Evolutionary conservation across 2,329 filamentous ascomycete species (phyloP).

Genomic region (Fusarium foetens): DNA sequence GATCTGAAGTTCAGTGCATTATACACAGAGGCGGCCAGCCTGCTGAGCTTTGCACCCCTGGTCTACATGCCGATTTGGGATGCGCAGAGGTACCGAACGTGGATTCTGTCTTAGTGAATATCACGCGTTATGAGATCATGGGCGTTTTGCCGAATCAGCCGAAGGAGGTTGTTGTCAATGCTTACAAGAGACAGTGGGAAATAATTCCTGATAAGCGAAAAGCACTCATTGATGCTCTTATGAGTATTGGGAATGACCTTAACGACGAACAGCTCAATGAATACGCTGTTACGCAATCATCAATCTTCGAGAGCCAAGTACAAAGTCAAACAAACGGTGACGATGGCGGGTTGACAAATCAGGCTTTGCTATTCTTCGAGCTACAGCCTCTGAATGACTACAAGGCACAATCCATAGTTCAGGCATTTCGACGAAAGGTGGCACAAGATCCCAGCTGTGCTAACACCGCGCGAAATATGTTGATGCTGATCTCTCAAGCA

Average conservation of each 20-base stretch:
- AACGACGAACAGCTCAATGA: slow-evolving; percentile 50
- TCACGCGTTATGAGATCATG: slow-evolving; percentile 50
- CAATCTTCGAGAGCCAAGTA: slow-evolving; percentile 51
- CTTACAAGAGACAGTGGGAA: slow-evolving; percentile 56
- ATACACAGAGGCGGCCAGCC: slow-evolving; percentile 51
- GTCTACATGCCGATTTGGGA: slow-evolving; percentile 48
- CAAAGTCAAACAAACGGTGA: slow-evolving; percentile 43
- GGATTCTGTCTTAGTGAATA: slow-evolving; percentile 44
- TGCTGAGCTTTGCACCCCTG: slow-evolving; percentile 47
- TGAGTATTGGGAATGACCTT: slow-evolving; percentile 50
- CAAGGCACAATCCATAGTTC: slow-evolving; percentile 48
- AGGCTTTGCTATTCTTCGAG: slow-evolving; percentile 50
- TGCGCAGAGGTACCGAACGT: slow-evolving; percentile 47
- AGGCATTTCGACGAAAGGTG: slow-evolving; percentile 51
- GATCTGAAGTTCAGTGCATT: slow-evolving; percentile 59
- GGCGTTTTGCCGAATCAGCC: slow-evolving; percentile 52
- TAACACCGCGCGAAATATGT: slow-evolving; percentile 47
- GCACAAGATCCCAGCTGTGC: slow-evolving; percentile 47
- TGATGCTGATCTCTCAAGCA: slow-evolving; percentile 49
- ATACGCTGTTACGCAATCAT: slow-evolving; percentile 53
- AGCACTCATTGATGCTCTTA: slow-evolving; percentile 48
- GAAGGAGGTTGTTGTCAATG: slow-evolving; percentile 51
- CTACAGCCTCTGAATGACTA: slow-evolving; percentile 51
- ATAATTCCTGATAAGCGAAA: slow-evolving; percentile 46
- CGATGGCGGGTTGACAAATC: slow-evolving; percentile 47